Conservation (phyloP, 2,329 filamentous ascomycete species). For the Knoxdaviesia proteae region DNA sequence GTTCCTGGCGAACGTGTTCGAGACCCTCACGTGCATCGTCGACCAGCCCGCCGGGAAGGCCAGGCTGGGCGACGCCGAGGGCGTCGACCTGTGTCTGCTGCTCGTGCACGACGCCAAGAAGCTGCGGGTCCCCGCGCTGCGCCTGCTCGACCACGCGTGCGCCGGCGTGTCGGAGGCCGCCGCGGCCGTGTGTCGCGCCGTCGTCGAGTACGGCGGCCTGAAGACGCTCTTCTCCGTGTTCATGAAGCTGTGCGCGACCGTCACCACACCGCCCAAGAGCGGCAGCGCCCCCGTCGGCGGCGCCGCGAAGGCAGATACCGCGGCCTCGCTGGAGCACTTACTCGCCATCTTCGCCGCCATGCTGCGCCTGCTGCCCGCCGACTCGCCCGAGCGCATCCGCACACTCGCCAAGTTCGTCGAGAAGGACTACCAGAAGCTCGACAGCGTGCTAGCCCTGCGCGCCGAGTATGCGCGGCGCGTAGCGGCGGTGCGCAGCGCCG, state of each 20-base stretch:
- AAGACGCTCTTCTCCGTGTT: slow-evolving; percentile 75
- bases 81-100: slow-evolving; percentile 74
- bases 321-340: slow-evolving; percentile 51
- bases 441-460: slow-evolving; percentile 49
- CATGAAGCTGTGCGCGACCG: slow-evolving; percentile 33
- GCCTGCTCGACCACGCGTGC: slow-evolving; percentile 67
- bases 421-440: slow-evolving; percentile 75
- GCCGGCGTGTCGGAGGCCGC: slow-evolving; percentile 23
- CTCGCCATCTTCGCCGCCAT: slow-evolving; percentile 70
- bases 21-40: slow-evolving; percentile 60
- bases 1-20: slow-evolving; percentile 86
- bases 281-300: too few species aligned
- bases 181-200: slow-evolving; percentile 44
- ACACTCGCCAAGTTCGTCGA: slow-evolving; percentile 88
- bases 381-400: slow-evolving; percentile 60
- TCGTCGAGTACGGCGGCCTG: slow-evolving; percentile 69
- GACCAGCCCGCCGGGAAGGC: slow-evolving; percentile 56
- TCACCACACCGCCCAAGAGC: too few species aligned
- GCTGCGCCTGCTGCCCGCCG: slow-evolving; percentile 56
- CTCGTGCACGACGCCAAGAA: slow-evolving; percentile 81
- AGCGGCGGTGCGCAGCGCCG: slow-evolving; percentile 31
- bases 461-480: slow-evolving; percentile 47
- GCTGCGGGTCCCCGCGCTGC: slow-evolving; percentile 56
- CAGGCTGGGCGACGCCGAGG: slow-evolving; percentile 76
- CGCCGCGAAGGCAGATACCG: slow-evolving; percentile 34